Conservation (phyloP, 1,139 yeast genomes). For the Zhuliangozyma blackwelliae region DNA sequence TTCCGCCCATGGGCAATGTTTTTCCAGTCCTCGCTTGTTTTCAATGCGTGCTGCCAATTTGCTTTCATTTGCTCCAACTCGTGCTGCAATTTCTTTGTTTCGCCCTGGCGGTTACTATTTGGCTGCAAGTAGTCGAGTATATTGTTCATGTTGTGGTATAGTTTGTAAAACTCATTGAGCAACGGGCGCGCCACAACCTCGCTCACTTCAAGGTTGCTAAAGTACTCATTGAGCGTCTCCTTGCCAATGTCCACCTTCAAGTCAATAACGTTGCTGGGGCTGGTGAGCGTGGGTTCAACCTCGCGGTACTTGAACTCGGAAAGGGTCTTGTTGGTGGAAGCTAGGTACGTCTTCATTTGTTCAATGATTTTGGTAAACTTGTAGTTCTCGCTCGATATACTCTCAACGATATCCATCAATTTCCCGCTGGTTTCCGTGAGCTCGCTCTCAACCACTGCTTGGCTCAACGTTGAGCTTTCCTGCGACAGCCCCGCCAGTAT, state of each 20-base stretch:
- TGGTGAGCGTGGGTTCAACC: slow-evolving; percentile 17
- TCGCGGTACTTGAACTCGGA: slow-evolving; percentile 12
- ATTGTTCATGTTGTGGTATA: slow-evolving; percentile 23
- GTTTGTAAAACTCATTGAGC: slow-evolving; percentile 24
- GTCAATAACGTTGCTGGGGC: slow-evolving; percentile 34
- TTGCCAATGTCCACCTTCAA: slow-evolving; percentile 17
- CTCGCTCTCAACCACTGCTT: slow-evolving; percentile 26
- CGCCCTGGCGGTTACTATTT: slow-evolving; percentile 5
- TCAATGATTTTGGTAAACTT: slow-evolving; percentile 32
- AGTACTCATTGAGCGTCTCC: slow-evolving; percentile 17
- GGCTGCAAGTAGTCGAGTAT: slow-evolving; percentile 3
- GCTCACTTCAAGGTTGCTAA: slow-evolving; percentile 36
- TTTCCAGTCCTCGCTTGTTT: slow-evolving; percentile 47
- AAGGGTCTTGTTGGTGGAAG: slow-evolving; percentile 20
- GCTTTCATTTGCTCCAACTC: slow-evolving; percentile 35
- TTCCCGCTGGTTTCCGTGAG: slow-evolving; percentile 33
- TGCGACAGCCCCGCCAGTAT: slow-evolving; percentile 6
- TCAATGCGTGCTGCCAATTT: slow-evolving; percentile 44
- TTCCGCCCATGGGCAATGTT: slow-evolving; percentile 8
- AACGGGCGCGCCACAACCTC: slow-evolving; percentile 35
- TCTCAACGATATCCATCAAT: slow-evolving; percentile 36
- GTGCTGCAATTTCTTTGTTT: slow-evolving; percentile 25
- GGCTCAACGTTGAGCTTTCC: slow-evolving; percentile 28
- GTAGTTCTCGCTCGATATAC: slow-evolving; percentile 37
- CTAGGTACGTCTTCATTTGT: slow-evolving; percentile 27